These are phyloP conservation scores for Byssothecium circinans DNA, from an alignment of 2,329 filamentous ascomycete genomes.

Conservation along the genomic window DNA sequence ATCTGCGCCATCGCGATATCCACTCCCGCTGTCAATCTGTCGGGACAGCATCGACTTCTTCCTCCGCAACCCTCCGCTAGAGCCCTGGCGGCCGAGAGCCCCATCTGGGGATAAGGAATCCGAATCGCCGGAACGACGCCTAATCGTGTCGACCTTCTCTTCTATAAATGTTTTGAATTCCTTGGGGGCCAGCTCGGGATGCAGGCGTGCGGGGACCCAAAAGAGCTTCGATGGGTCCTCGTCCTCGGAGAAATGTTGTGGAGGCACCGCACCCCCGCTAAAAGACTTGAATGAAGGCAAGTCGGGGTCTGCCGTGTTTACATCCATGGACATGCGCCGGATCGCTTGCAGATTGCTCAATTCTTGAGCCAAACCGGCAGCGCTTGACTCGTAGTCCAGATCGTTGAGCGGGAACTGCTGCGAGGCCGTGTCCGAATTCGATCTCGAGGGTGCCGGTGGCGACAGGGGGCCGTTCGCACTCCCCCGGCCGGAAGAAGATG, in stretches of 20 bases:
- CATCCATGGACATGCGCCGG: slow-evolving; percentile 92
- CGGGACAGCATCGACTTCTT: slow-evolving; percentile 96
- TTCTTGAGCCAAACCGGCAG: slow-evolving; percentile 87
- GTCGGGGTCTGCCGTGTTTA: slow-evolving; percentile 70
- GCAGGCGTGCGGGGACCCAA: slow-evolving; percentile 93
- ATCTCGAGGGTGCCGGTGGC: slow-evolving; percentile 45
- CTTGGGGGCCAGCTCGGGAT: slow-evolving; percentile 90
- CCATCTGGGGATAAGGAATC: slow-evolving; percentile 64
- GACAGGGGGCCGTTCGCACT: slow-evolving; percentile 33
- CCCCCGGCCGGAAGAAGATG: slow-evolving; percentile 15
- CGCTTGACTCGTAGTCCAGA: slow-evolving; percentile 85
- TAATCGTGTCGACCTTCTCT: slow-evolving; percentile 86
- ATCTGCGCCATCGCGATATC: slow-evolving; percentile 83
- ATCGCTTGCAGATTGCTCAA: slow-evolving; percentile 89
- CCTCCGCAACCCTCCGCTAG: slow-evolving; percentile 66
- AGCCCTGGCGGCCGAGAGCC: slow-evolving; percentile 55
- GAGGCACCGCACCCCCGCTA: slow-evolving; percentile 67
- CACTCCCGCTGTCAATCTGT: slow-evolving; percentile 78
- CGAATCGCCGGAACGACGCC: slow-evolving; percentile 73
- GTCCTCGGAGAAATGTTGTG: slow-evolving; percentile 69
- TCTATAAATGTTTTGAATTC: slow-evolving; percentile 98
- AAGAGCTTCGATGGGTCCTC: slow-evolving; percentile 86
- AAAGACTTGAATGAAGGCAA: slow-evolving; percentile 68
- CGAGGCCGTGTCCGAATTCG: slow-evolving; percentile 50
- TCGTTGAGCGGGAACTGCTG: slow-evolving; percentile 75